Base-by-base conservation (phyloP, 2,329 filamentous ascomycete species). In the Bipolaris oryzae region DNA sequence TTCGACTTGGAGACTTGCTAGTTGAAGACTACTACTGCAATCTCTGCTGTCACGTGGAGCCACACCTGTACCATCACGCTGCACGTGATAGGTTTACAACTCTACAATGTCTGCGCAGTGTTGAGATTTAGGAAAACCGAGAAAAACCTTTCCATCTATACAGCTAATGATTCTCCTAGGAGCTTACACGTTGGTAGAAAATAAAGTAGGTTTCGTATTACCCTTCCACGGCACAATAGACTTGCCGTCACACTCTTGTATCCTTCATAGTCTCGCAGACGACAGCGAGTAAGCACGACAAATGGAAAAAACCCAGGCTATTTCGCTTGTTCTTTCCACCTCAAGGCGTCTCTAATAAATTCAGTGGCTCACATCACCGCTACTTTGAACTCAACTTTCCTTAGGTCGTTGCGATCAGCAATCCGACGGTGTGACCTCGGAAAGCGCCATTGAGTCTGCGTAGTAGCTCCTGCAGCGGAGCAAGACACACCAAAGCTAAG, bases 371-470 rank as follows among this genome's bases (percentile, higher is more conserved):
- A 7, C 7, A n/a, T 18, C 13, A 25, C 9, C 20, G 15, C n/a
- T 16, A 31, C 21, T 18, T 31, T 18, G 13, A n/a, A 42, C 15
- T 25, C 20, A 42, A 10, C 13, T 5, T 16, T 16, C 11, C 5
- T 21, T n/a, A 86, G 1, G 83, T 85, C 20, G 78, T 72, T 3
- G 73, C 68, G 1, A 82, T 83, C 23, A 80, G 71, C 2, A 82
- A 86, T 74, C 28, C 92, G 16, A 18, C n/a, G 42, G 16, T 18
- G 42, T 45, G 25, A 45, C 42, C 28, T 45, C 25, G 16, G 25
- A 28, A 44, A 13, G 10, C n/a, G n/a, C 5, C 42, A 34, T 45
- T 45, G 25, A n/a, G 9, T 33, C 25, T 44, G 23, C 42, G 18
- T 16, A 18, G 21, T 25, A 42, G 39, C 25, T 16, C 25, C 31